Evolutionary conservation across 306 rosid species (phyloP).

Genomic region (Prunus mongolica): DNA sequence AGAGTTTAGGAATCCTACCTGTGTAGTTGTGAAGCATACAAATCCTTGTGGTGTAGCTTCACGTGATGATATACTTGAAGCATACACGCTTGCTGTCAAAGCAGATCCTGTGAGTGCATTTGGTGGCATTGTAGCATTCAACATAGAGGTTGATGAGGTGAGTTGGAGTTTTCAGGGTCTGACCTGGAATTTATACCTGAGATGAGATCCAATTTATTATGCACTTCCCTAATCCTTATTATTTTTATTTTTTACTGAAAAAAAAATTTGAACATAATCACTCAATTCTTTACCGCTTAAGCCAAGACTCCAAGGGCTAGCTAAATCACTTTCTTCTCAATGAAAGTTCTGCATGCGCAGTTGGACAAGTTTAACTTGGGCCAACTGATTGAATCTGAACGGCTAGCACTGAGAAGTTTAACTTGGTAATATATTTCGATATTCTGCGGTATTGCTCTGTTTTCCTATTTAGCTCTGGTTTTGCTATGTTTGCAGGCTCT

Average conservation of each 20-base stretch:
- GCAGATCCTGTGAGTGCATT: slow-evolving; percentile 97
- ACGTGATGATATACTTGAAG: slow-evolving; percentile 83
- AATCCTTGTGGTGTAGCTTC: slow-evolving; percentile 98
- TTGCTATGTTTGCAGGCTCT: slow-evolving; percentile 47
- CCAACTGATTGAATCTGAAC: neutral
- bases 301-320: neutral
- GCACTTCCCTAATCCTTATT: neutral
- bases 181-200: neutral
- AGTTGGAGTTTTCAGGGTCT: slow-evolving; percentile 9
- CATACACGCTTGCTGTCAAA: slow-evolving; percentile 84
- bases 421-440: slow-evolving; percentile 5
- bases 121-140: slow-evolving; percentile 96
- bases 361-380: neutral
- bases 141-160: slow-evolving; percentile 86
- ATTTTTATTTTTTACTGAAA: neutral
- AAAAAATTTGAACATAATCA: neutral
- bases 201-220: neutral
- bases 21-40: slow-evolving; percentile 90
- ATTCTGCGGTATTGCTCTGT: neutral
- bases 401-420: neutral
- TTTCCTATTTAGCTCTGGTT: neutral
- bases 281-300: neutral
- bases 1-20: slow-evolving; percentile 71
- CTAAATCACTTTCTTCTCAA: neutral
- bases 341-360: neutral